Percentiles rank a stretch among this genome's conserved stretches.
Conservation (phyloP, 129 eudicot genomes). For the Ambrosia artemisiifolia region DNA sequence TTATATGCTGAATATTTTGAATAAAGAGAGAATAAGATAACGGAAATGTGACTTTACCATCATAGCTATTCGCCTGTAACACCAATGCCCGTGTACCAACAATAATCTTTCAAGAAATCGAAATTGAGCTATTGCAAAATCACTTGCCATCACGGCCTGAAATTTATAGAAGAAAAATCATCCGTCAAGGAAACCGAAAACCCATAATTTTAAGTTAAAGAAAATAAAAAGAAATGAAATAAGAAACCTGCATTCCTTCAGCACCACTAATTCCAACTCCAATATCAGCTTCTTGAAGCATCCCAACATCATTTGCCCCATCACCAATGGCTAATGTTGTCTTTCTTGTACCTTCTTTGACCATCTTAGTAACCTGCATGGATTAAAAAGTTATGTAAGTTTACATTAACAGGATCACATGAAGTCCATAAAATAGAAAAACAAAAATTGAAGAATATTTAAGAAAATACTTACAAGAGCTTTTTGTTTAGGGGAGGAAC, state of each 20-base stretch:
- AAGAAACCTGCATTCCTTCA: slow-evolving; percentile 99
- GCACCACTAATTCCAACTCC: slow-evolving; percentile 98
- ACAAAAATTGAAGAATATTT: neutral
- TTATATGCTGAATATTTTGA: neutral
- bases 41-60: slow-evolving; percentile 52
- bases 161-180: slow-evolving; percentile 19
- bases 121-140: slow-evolving; percentile 89
- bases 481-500: slow-evolving; percentile 97
- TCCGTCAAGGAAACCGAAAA: neutral
- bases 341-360: slow-evolving; percentile 69
- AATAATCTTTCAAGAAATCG: slow-evolving; percentile 84
- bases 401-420: slow-evolving; percentile 32
- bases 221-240: slow-evolving; percentile 4
- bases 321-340: slow-evolving; percentile 92
- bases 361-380: slow-evolving; percentile 91
- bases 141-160: slow-evolving; percentile 99
- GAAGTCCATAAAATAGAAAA: neutral
- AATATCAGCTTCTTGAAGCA: slow-evolving; percentile 99
- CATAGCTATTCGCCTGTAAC: slow-evolving; percentile 91
- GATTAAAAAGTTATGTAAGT: slow-evolving; percentile 38
- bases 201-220: neutral
- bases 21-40: neutral
- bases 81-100: slow-evolving; percentile 99
- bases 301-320: slow-evolving; percentile 99
- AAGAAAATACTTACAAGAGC: slow-evolving; percentile 70